Percentiles rank a stretch among this genome's conserved stretches.
Evolutionary conservation across 2,329 filamentous ascomycete species (phyloP).

Genomic region (Ophiostoma sp.): DNA sequence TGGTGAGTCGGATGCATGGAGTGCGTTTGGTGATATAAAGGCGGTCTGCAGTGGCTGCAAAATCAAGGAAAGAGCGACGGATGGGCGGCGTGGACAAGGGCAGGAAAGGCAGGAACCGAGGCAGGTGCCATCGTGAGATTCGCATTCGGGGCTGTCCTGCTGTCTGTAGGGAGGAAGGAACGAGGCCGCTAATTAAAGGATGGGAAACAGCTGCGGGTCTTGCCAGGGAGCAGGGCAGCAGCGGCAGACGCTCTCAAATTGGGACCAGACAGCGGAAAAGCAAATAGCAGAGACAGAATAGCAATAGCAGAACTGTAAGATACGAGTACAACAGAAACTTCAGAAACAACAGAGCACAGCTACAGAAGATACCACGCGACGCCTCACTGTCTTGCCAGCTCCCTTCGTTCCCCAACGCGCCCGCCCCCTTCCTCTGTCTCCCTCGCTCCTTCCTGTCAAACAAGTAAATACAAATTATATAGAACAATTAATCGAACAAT

Average conservation of each 20-base stretch:
- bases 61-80: slow-evolving; percentile 1
- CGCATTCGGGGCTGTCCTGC: slow-evolving; percentile 3
- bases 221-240: neutral
- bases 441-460: slow-evolving; percentile 9
- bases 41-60: neutral
- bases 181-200: neutral
- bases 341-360: neutral
- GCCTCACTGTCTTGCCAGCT: neutral
- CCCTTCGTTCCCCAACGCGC: slow-evolving; percentile 8
- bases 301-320: neutral
- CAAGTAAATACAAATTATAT: neutral
- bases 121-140: slow-evolving; percentile 1
- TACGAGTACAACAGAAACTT: neutral
- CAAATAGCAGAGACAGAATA: too few species aligned
- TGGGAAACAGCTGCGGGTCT: slow-evolving; percentile 8
- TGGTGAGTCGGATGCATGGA: neutral
- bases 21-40: neutral
- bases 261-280: too few species aligned
- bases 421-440: slow-evolving; percentile 5
- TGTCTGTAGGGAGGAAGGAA: slow-evolving; percentile 7
- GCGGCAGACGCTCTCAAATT: too few species aligned
- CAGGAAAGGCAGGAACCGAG: slow-evolving; percentile 6
- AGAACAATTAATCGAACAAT: neutral
- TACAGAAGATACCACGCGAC: neutral
- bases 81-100: neutral